These are phyloP conservation scores for Xylaria sp. DNA, from an alignment of 495 filamentous ascomycete species.

Conservation along the genomic window DNA sequence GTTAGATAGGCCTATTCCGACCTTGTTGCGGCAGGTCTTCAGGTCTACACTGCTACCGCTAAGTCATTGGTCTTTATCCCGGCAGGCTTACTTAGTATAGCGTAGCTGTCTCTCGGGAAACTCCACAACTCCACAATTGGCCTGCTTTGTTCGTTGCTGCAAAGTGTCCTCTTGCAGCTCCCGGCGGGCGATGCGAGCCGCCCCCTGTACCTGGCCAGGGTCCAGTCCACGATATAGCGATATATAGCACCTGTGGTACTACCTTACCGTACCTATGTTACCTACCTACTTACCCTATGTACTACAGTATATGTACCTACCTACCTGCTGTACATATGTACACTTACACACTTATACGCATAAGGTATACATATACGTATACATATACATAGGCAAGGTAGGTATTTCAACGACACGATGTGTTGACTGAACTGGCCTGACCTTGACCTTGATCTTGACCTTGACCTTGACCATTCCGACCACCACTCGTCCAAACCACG, in stretches of 20 bases:
- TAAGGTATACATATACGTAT: no score
- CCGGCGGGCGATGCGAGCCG: constrained; percentile 1
- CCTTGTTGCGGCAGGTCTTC: constrained; percentile 8
- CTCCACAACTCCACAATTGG: constrained; percentile 34
- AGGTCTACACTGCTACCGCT: no score
- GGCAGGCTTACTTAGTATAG: constrained; percentile 11
- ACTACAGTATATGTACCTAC: not conserved
- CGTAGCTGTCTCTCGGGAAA: constrained; percentile 22
- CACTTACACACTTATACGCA: no score
- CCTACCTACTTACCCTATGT: not conserved
- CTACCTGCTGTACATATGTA: no score
- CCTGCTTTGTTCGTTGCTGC: constrained; percentile 32
- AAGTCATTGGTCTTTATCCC: not conserved
- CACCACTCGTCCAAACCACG: not conserved
- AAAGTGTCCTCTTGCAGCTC: constrained; percentile 40
- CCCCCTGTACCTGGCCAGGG: not conserved
- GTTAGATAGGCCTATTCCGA: constrained; percentile 25
- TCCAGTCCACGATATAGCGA: not conserved
- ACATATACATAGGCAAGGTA: no score
- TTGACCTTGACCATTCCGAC: not conserved
- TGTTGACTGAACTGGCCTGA: not conserved
- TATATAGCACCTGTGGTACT: not conserved
- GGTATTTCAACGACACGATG: not conserved
- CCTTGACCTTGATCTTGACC: no score
- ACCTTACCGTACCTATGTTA: not conserved